phyloP scores from a whole-genome alignment of 2,329 filamentous ascomycete genomes.

The Botrytis medusae region DNA sequence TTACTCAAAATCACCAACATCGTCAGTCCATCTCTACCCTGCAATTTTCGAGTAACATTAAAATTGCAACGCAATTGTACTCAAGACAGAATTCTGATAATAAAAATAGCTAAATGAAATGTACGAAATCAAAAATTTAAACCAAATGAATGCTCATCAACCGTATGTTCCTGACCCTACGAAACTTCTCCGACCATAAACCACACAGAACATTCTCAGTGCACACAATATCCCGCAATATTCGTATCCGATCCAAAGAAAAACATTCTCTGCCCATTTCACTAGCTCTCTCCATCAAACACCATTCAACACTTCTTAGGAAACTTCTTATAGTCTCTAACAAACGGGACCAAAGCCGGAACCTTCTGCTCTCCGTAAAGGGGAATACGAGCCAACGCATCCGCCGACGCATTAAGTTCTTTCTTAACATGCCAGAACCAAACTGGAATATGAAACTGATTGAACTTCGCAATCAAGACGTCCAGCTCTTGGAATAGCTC shows the following conservation, averaged over 20 bases:
- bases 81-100: no score
- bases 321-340: background rate
- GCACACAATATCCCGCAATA: background rate
- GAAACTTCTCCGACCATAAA: background rate
- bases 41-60: background rate
- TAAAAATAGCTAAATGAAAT: background rate
- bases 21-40: background rate
- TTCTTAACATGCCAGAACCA: constrained; percentile 25
- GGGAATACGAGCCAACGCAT: constrained; percentile 13
- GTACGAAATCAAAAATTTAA: background rate
- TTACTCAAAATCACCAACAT: background rate
- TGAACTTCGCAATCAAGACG: constrained; percentile 5
- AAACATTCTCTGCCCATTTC: background rate
- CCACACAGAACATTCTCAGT: no score
- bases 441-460: constrained; percentile 15
- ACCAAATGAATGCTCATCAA: background rate
- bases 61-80: background rate
- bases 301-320: background rate
- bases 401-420: constrained; percentile 13
- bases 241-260: background rate
- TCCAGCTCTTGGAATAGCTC: constrained; percentile 20
- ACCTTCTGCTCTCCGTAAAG: background rate
- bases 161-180: background rate
- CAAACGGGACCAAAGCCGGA: background rate
- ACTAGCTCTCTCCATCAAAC: background rate